phyloP scores from a whole-genome alignment of 495 filamentous ascomycete species.

The Neurospora sp. region DNA sequence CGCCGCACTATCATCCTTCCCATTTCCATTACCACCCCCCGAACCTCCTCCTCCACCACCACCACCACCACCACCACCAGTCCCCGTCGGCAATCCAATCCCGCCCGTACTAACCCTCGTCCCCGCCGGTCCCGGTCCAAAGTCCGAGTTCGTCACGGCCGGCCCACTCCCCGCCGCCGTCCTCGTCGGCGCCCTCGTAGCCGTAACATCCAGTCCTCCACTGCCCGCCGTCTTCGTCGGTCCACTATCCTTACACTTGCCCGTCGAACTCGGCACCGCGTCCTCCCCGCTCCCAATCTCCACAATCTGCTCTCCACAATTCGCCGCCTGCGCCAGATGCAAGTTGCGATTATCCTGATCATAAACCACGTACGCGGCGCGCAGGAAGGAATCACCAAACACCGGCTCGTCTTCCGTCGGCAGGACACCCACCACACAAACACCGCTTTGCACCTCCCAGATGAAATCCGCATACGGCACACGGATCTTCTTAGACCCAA shows the following conservation, averaged over 20 bases:
- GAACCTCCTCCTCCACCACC: neutral
- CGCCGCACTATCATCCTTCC: neutral
- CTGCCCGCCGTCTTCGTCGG: conserved; percentile 1
- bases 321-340: conserved; percentile 27
- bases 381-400: conserved; percentile 22
- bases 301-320: conserved; percentile 19
- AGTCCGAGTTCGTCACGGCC: neutral
- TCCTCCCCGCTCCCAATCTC: conserved; percentile 8
- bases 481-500: conserved; percentile 39
- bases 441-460: conserved; percentile 22
- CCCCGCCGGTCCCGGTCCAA: conserved; percentile 11
- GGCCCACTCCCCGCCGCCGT: conserved; percentile 5
- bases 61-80: neutral
- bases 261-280: conserved; percentile 10
- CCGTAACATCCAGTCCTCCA: conserved; percentile 3
- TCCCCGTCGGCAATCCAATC: neutral
- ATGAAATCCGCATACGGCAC: conserved; percentile 57
- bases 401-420: conserved; percentile 15
- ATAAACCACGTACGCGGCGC: conserved; percentile 25
- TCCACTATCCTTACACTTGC: conserved; percentile 4
- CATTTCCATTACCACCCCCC: neutral
- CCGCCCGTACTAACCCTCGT: neutral
- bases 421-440: conserved; percentile 19
- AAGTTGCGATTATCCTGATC: conserved; percentile 27
- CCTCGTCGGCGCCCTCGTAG: conserved; percentile 1